Evolutionary conservation across 345 rosid genomes (phyloP), one percentile per base, ranked within the genome.

Genomic region (Pugionium dolabratum): DNA sequence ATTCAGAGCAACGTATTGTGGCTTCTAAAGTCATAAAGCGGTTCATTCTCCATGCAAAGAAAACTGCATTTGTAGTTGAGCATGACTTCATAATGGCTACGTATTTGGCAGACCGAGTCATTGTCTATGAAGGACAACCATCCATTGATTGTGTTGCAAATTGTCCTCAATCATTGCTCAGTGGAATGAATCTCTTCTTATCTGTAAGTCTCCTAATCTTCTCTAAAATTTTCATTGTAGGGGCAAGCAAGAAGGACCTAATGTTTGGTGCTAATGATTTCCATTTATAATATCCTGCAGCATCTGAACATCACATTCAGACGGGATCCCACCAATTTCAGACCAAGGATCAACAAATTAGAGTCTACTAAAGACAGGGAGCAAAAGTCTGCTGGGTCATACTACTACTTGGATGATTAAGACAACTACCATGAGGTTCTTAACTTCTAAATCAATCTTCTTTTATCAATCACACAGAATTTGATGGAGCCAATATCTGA

Each of bases 41-140:
- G 78, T 95, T 91, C 73, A 95, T 95, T 64, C 94, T 95, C 56
- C 98, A 91, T 59, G 97, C 98, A 0, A 95, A 91, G 91, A 95
- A 95, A 82, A 95, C 98, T 32, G 99, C 97, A 56, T 91, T 95
- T 41, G 82, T 95, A n/a, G 99, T 95, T 31, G 99, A 95, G 81
- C 99, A 95, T 68, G 97, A 95, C 75, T 95, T 91, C 68, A 95
- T 95, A 6, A 95, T 95, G 99, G 99, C 97, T 4, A 81, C 91
- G 4, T 95, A 91, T 78, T 78, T 95, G 66, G 97, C 97, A 11
- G 96, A 95, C 73, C 72, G 96, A 62, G 99, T 95, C 63, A 87
- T 95, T 34, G 99, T 95, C 31, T 95, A 86, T 10, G 97, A 95
- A 83, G 98, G 99, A 59, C 61, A 41, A 59, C 95, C 99, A 1